phyloP scores from a whole-genome alignment of 2,329 filamentous ascomycete species.

The Colletotrichum costaricense region DNA sequence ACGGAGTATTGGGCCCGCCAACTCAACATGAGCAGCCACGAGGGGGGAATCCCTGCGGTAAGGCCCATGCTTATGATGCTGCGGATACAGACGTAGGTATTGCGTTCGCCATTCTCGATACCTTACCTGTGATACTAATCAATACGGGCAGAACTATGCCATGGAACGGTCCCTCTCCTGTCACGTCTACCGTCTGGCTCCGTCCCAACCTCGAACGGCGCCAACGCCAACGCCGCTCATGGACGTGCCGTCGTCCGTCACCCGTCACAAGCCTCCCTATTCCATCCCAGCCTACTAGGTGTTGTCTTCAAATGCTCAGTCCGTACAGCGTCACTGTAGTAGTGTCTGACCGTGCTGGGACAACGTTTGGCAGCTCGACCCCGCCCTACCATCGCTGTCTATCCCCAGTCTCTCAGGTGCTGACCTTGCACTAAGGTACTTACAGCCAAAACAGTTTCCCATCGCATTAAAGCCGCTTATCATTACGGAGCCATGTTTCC shows the following conservation, averaged over 20 bases:
- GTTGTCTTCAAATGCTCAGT: background rate
- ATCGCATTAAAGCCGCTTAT: background rate
- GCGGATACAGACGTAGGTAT: too few species aligned
- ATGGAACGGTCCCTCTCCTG: constrained; percentile 28
- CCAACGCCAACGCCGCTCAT: constrained; percentile 8
- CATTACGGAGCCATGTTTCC: constrained; percentile 24
- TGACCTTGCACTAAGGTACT: background rate
- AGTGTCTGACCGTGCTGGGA: constrained; percentile 20
- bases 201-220: constrained; percentile 11
- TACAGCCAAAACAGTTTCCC: background rate
- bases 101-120: background rate
- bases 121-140: background rate
- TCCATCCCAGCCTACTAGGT: background rate
- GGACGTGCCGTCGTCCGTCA: constrained; percentile 8
- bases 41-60: constrained; percentile 25
- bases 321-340: background rate
- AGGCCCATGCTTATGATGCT: background rate
- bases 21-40: constrained; percentile 4
- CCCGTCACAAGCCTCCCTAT: constrained; percentile 1
- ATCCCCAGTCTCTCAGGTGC: background rate
- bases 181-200: constrained; percentile 31
- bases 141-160: constrained; percentile 11
- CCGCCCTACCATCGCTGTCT: background rate
- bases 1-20: background rate
- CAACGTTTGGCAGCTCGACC: constrained; percentile 16